These are phyloP conservation scores for Botrytis fabae DNA, from an alignment of 2,329 filamentous ascomycete species.

Conservation along the genomic window DNA sequence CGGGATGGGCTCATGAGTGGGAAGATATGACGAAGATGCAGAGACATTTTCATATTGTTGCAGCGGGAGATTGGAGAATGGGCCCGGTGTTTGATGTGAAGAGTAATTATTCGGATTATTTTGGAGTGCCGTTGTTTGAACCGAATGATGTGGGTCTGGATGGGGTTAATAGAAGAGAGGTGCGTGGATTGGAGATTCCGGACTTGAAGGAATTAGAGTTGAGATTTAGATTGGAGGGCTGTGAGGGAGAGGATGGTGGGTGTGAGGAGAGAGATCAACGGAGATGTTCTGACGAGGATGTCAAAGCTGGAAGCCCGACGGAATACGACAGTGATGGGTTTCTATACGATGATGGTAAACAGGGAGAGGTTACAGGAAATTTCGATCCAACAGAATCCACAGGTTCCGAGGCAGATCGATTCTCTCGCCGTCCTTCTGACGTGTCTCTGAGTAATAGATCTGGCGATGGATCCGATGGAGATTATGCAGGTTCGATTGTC, in stretches of 20 bases:
- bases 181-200: not conserved
- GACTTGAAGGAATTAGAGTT: not conserved
- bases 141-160: not conserved
- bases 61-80: slow-evolving; percentile 14
- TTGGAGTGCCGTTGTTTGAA: slow-evolving; percentile 16
- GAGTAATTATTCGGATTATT: slow-evolving; percentile 21
- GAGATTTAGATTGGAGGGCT: not conserved
- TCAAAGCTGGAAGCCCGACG: not conserved
- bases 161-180: slow-evolving; percentile 5
- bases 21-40: slow-evolving; percentile 15
- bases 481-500: slow-evolving; percentile 4
- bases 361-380: not conserved
- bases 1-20: not conserved
- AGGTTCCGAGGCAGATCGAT: not conserved
- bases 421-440: not conserved
- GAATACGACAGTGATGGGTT: slow-evolving; percentile 13
- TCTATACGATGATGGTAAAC: not conserved
- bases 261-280: not conserved
- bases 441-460: not conserved
- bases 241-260: not conserved
- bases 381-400: not conserved
- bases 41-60: slow-evolving; percentile 21
- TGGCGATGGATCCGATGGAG: not conserved
- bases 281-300: not conserved
- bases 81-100: slow-evolving; percentile 14